Evolutionary conservation across 163 green algal genomes (phyloP).

Genomic region (Smithsoniella earleae): DNA sequence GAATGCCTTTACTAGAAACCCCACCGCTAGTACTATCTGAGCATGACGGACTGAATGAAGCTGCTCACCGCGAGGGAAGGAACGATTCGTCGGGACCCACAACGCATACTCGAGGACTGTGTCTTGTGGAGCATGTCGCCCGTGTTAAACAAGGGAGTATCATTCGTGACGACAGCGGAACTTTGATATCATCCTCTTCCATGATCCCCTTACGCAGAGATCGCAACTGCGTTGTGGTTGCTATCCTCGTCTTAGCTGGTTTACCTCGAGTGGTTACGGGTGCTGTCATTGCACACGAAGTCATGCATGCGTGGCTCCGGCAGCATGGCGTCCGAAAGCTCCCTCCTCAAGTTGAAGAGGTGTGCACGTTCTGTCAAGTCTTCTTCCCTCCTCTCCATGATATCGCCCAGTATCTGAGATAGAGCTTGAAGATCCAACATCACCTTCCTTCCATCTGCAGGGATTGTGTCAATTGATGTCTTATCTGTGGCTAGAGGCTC

Average conservation of each 20-base stretch:
- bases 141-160: neutral
- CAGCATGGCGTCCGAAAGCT: slow-evolving; percentile 39
- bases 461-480: slow-evolving; percentile 77
- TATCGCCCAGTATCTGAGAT: no score
- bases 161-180: slow-evolving; percentile 13
- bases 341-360: slow-evolving; percentile 54
- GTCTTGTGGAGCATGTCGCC: slow-evolving; percentile 49
- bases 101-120: slow-evolving; percentile 66
- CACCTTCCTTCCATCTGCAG: no score
- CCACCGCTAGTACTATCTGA: slow-evolving; percentile 78
- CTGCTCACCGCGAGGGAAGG: slow-evolving; percentile 44
- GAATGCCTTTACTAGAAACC: slow-evolving; percentile 50
- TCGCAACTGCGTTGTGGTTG: slow-evolving; percentile 53
- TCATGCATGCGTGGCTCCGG: slow-evolving; percentile 82
- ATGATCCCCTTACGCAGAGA: slow-evolving; percentile 2
- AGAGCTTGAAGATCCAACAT: no score
- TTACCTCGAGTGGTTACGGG: slow-evolving; percentile 70
- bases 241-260: slow-evolving; percentile 77
- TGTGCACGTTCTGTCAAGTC: no score
- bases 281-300: slow-evolving; percentile 75
- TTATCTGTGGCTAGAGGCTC: slow-evolving; percentile 43
- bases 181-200: neutral
- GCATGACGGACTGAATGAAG: slow-evolving; percentile 54
- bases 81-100: slow-evolving; percentile 40
- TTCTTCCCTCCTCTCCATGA: no score